phyloP scores from a whole-genome alignment of 1,139 yeast species.

The Scheffersomyces illinoinensis region DNA sequence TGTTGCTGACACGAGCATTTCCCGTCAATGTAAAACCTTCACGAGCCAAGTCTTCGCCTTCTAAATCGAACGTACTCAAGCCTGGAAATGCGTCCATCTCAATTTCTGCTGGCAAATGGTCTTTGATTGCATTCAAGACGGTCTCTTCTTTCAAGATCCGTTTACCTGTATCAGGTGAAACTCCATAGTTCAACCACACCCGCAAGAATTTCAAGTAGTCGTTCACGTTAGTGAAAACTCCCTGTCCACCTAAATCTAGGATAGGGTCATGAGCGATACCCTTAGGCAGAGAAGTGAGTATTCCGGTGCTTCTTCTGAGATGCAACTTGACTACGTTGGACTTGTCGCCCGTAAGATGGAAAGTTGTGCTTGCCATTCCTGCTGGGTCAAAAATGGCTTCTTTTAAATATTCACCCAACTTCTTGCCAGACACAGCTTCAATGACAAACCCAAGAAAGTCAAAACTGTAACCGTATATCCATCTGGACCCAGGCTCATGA shows the following conservation, averaged over 20 bases:
- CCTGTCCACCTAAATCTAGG: constrained; percentile 53
- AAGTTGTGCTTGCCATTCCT: constrained; percentile 42
- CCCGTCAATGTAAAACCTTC: constrained; percentile 17
- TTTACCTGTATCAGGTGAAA: constrained; percentile 37
- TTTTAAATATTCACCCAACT: constrained; percentile 42
- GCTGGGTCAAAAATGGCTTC: constrained; percentile 44
- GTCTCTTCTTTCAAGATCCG: constrained; percentile 33
- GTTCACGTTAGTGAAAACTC: constrained; percentile 42
- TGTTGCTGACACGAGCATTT: constrained; percentile 16
- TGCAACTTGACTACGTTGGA: constrained; percentile 28
- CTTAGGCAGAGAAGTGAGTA: constrained; percentile 3
- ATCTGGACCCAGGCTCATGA: constrained; percentile 54
- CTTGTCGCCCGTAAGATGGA: constrained; percentile 25
- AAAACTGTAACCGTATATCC: constrained; percentile 51
- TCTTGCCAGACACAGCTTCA: constrained; percentile 42
- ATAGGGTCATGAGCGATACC: constrained; percentile 25
- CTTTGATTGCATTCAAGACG: constrained; percentile 30
- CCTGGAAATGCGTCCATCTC: constrained; percentile 9
- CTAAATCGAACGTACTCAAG: constrained; percentile 1
- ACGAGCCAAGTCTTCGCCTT: not conserved
- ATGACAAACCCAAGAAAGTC: constrained; percentile 58
- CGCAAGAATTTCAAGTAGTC: constrained; percentile 47
- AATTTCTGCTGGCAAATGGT: constrained; percentile 35
- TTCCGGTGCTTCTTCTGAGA: constrained; percentile 13
- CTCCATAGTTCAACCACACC: constrained; percentile 48